phyloP scores from a whole-genome alignment of 805 yeast genomes.

The Lipomyces mesembrius region DNA sequence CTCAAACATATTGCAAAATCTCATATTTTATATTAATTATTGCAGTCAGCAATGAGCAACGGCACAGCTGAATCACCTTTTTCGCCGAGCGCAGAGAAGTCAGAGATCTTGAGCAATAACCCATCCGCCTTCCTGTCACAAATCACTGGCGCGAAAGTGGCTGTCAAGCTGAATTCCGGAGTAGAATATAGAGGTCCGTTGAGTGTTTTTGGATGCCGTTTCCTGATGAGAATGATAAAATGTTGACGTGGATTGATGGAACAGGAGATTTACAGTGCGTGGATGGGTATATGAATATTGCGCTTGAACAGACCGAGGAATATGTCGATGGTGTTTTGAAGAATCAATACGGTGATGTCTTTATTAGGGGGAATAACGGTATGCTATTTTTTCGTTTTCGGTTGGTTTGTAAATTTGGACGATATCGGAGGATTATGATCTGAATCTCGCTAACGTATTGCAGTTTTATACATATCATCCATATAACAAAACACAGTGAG shows the following conservation, averaged over 20 bases:
- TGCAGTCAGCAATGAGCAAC: not conserved
- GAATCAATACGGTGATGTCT: slow-evolving; percentile 72
- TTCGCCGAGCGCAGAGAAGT: slow-evolving; percentile 11
- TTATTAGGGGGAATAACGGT: slow-evolving; percentile 86
- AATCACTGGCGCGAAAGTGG: slow-evolving; percentile 77
- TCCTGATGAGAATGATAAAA: not conserved
- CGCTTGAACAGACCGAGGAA: slow-evolving; percentile 78
- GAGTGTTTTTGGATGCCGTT: not conserved
- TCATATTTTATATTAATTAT: too few species aligned
- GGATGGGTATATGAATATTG: slow-evolving; percentile 96
- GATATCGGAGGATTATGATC: not conserved
- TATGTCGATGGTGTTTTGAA: slow-evolving; percentile 55
- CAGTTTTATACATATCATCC: slow-evolving; percentile 6
- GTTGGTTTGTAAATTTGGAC: not conserved
- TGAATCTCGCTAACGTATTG: not conserved
- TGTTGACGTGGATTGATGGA: not conserved
- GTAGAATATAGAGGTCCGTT: slow-evolving; percentile 74
- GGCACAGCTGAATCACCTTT: slow-evolving; percentile 8
- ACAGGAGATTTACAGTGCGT: slow-evolving; percentile 73
- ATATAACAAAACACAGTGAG: not conserved
- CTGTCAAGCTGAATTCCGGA: slow-evolving; percentile 85
- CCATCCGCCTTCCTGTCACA: slow-evolving; percentile 81
- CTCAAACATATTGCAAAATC: not conserved
- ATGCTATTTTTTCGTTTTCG: slow-evolving; percentile 42
- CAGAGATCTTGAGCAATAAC: slow-evolving; percentile 14